Evolutionary conservation across 495 filamentous ascomycete genomes (phyloP).

Genomic region (Aspergillus cavernicola): DNA sequence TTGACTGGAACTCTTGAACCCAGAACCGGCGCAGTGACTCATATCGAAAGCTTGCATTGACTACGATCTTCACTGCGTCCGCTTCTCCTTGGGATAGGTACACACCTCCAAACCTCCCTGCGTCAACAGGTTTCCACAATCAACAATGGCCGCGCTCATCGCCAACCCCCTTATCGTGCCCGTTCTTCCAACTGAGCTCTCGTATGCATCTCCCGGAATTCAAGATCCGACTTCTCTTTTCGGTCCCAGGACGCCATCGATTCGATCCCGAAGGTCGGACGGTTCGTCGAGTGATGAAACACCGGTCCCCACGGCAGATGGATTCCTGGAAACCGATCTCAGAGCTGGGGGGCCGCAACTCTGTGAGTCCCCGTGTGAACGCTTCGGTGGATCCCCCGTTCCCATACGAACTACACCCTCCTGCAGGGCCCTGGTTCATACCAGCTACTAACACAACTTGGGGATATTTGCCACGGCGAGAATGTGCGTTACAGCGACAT

Average conservation of each 20-base stretch:
- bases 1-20: too few relatives aligned
- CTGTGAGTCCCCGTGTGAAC: neutral
- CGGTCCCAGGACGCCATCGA: neutral
- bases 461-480: neutral
- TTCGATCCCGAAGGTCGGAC: neutral
- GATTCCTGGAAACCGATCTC: conserved; percentile 7
- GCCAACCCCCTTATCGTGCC: neutral
- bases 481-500: neutral
- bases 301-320: neutral
- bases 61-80: too few relatives aligned
- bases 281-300: conserved; percentile 5
- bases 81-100: too few relatives aligned
- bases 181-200: neutral
- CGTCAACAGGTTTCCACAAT: too few relatives aligned
- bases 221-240: neutral
- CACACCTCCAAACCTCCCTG: too few relatives aligned
- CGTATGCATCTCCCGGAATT: neutral
- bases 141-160: neutral
- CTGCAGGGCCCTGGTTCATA: neutral
- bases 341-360: neutral
- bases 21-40: too few relatives aligned
- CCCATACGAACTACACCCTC: neutral
- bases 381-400: neutral
- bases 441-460: neutral
- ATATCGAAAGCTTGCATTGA: too few relatives aligned